Conservation (phyloP, 2,329 filamentous ascomycete genomes). For the Trichoderma polysporum region DNA sequence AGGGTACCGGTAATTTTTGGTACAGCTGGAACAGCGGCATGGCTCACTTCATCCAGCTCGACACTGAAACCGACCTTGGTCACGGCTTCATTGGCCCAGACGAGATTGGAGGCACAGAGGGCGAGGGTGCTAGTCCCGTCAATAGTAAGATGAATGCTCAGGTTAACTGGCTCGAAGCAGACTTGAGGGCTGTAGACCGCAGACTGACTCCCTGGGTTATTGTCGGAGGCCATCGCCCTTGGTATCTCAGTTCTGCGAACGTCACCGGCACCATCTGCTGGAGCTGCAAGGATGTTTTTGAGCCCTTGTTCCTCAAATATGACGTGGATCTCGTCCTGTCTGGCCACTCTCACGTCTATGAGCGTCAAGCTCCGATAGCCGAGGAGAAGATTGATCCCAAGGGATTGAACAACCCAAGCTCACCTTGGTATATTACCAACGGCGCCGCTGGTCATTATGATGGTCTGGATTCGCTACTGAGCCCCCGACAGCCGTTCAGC, state of each 20-base stretch:
- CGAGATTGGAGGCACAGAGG: slow-evolving; percentile 4
- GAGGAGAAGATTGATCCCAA: slow-evolving; percentile 6
- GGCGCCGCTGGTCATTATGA: slow-evolving; percentile 16
- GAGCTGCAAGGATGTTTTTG: slow-evolving; percentile 15
- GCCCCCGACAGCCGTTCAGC: slow-evolving; percentile 5
- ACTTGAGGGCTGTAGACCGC: not conserved
- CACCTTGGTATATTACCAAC: slow-evolving; percentile 15
- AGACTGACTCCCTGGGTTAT: slow-evolving; percentile 8
- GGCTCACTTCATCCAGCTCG: slow-evolving; percentile 13
- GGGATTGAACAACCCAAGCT: slow-evolving; percentile 1
- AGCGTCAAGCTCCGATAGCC: slow-evolving; percentile 7
- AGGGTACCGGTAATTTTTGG: slow-evolving; percentile 12
- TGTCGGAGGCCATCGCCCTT: slow-evolving; percentile 7
- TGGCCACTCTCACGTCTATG: slow-evolving; percentile 7
- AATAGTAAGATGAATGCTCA: slow-evolving; percentile 8
- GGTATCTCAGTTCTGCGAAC: slow-evolving; percentile 7
- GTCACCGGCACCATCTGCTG: slow-evolving; percentile 13
- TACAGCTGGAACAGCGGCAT: slow-evolving; percentile 18
- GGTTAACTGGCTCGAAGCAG: slow-evolving; percentile 7
- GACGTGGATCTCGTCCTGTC: slow-evolving; percentile 2
- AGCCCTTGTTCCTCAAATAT: slow-evolving; percentile 4
- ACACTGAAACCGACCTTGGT: slow-evolving; percentile 12
- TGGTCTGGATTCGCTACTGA: not conserved
- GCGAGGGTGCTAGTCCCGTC: slow-evolving; percentile 5
- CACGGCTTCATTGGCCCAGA: slow-evolving; percentile 13